Evolutionary conservation across 495 filamentous ascomycete genomes (phyloP), one percentile per base, ranked within the genome.

Genomic region (Arthonia radiata): DNA sequence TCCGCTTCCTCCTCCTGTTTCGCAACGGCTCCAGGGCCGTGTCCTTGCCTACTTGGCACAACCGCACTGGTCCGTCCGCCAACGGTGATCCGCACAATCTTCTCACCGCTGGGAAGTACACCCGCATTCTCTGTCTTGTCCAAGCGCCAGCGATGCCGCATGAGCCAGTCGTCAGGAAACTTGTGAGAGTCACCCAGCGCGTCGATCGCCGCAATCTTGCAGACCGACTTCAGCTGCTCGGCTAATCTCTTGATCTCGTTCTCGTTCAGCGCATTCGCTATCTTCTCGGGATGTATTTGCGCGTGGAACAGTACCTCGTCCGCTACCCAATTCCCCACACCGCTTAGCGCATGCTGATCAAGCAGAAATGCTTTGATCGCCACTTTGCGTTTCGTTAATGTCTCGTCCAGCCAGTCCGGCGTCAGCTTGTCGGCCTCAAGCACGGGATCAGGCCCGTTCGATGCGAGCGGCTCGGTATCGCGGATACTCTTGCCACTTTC

Each of bases 291-390:
- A 32, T 97, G 86, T 10, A 93, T 61, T 29, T 61, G 69, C 4
- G 82, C 70, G 37, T 92, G 65, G 38, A 76, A 93, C 15, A 97
- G 43, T 16, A 92, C 69, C 36, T 97, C 86, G 40, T 97, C 86
- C 0, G 67, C 80, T 36, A 97, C 80, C 86, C 83, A 94, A 37
- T 93, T 94, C 2, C 86, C 86, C 26, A 97, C 77, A 4, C 86
- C 86, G 38, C 77, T 81, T 27, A 94, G 70, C 38, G 71, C 74
- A n/a, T 62, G 56, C 43, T 97, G 86, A 39, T 93, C 77, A 8
- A 93, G 57, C 13, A 97, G 47, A 26, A 91, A 53, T 0, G 78
- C 71, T 41, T 93, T 93, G 25, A 94, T 55, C 0, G 83, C 78
- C 1, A 91, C 71, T 29, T 64, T 71, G 30, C 80, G 80, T 19